Evolutionary conservation across 345 rosid species (phyloP).

Genomic region (Jatropha curcas): DNA sequence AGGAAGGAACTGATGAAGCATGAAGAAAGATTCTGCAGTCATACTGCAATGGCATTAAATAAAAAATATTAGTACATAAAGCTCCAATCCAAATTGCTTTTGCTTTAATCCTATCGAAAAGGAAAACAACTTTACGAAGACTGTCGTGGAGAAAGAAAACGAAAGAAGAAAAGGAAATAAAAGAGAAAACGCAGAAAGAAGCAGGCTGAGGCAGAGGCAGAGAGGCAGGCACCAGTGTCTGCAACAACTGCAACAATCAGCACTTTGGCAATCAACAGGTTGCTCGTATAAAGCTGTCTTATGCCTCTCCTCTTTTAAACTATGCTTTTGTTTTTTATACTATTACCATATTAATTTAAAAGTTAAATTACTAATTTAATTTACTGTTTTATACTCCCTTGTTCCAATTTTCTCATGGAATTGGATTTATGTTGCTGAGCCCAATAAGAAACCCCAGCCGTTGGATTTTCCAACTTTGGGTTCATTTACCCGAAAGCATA

Average conservation of each 20-base stretch:
- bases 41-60: too few relatives aligned
- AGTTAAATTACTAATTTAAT: too few relatives aligned
- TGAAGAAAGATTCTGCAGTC: too few relatives aligned
- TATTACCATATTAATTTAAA: too few relatives aligned
- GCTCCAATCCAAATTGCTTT: too few relatives aligned
- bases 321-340: not conserved
- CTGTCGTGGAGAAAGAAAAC: not conserved
- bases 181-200: not conserved
- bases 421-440: not conserved
- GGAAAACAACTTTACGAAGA: conserved; percentile 8
- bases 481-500: conserved; percentile 1
- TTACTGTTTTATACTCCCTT: not conserved
- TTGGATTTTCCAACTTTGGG: conserved; percentile 21
- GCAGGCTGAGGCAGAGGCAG: too few relatives aligned
- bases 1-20: too few relatives aligned
- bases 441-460: conserved; percentile 28
- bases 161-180: not conserved
- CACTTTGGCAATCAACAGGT: conserved; percentile 14
- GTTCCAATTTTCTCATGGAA: not conserved
- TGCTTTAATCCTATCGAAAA: not conserved
- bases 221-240: not conserved
- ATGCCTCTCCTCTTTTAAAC: not conserved
- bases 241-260: not conserved
- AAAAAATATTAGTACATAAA: too few relatives aligned
- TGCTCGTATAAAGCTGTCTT: conserved; percentile 34